These are phyloP conservation scores for Balakata baccata DNA, from an alignment of 345 rosid genomes.

Conservation along the genomic window DNA sequence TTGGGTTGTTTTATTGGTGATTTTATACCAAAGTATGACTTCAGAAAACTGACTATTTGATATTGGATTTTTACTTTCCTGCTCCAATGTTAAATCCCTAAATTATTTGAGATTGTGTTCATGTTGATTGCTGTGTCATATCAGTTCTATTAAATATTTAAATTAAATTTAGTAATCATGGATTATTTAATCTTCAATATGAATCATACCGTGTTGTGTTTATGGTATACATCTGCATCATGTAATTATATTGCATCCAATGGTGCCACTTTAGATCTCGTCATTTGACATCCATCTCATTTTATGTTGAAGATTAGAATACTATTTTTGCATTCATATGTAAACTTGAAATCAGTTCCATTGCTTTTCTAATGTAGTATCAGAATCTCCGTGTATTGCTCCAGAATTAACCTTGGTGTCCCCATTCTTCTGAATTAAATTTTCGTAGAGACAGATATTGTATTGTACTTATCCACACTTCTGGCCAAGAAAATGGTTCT, in stretches of 20 bases:
- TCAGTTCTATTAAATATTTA: neutral
- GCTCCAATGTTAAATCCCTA: neutral
- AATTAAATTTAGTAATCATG: neutral
- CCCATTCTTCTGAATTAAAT: neutral
- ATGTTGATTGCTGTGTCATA: neutral
- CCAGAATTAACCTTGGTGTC: neutral
- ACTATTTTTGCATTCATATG: neutral
- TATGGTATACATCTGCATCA: neutral
- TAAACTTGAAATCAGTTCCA: neutral
- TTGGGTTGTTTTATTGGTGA: neutral
- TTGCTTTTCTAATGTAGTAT: too few relatives aligned
- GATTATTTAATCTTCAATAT: neutral
- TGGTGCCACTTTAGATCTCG: neutral
- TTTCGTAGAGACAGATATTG: neutral
- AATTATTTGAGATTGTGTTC: neutral
- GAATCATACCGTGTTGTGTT: neutral
- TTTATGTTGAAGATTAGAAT: neutral
- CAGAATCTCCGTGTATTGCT: too few relatives aligned
- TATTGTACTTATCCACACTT: neutral
- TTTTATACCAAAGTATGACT: neutral
- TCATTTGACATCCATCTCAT: neutral
- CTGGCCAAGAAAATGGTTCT: neutral
- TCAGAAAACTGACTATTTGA: too few relatives aligned
- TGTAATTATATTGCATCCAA: neutral
- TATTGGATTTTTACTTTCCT: too few relatives aligned